These are phyloP conservation scores for Fusarium albosuccineum DNA, from an alignment of 2,329 filamentous ascomycete species.

Conservation along the genomic window DNA sequence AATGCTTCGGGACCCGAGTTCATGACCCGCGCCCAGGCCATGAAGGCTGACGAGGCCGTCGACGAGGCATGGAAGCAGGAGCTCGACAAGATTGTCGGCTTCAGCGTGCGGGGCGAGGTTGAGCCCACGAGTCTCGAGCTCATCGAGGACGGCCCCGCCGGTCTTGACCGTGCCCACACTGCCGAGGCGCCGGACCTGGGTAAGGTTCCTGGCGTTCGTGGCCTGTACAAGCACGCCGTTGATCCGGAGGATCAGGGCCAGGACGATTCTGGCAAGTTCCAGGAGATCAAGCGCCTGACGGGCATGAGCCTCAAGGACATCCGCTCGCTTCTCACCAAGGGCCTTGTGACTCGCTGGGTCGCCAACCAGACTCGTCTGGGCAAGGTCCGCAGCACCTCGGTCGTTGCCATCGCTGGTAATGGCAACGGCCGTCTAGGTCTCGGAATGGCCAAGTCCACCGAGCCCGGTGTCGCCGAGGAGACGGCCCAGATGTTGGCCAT, in stretches of 20 bases:
- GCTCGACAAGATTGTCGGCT: constrained; percentile 51
- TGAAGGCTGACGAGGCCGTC: constrained; percentile 55
- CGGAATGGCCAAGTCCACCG: constrained; percentile 89
- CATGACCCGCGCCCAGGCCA: constrained; percentile 52
- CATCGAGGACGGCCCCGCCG: constrained; percentile 53
- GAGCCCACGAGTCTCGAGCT: constrained; percentile 54
- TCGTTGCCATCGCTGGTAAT: constrained; percentile 88
- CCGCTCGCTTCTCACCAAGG: constrained; percentile 73
- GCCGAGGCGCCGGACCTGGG: constrained; percentile 64
- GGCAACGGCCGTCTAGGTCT: constrained; percentile 86
- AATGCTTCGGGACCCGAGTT: constrained; percentile 43
- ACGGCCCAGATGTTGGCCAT: constrained; percentile 88
- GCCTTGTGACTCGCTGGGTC: constrained; percentile 79
- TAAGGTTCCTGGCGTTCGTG: constrained; percentile 66
- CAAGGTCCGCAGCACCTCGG: constrained; percentile 84
- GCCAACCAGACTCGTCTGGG: constrained; percentile 96
- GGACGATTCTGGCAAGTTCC: constrained; percentile 65
- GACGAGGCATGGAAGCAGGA: constrained; percentile 54
- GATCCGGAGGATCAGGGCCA: constrained; percentile 65
- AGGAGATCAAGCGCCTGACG: constrained; percentile 67
- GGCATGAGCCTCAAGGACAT: constrained; percentile 67
- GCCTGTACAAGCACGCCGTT: constrained; percentile 61
- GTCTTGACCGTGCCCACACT: constrained; percentile 53
- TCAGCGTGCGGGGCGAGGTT: constrained; percentile 49
- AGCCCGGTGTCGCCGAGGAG: constrained; percentile 73